Evolutionary conservation across 2,329 filamentous ascomycete genomes (phyloP).

Genomic region (Mycosphaerella sp.): DNA sequence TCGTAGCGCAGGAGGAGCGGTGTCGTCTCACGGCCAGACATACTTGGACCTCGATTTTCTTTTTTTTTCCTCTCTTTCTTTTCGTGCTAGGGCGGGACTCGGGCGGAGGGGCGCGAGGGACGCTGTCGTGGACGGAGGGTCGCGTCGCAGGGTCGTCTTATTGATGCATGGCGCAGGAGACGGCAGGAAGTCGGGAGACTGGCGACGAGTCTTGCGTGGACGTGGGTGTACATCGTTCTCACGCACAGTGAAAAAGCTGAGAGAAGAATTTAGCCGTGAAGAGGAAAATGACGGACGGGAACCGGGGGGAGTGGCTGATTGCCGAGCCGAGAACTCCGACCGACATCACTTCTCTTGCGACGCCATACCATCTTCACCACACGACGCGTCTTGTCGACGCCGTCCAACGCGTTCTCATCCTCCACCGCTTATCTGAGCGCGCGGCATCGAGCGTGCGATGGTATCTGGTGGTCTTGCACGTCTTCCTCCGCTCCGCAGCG

Average conservation of each 20-base stretch:
- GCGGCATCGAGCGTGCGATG: no score
- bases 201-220: no score
- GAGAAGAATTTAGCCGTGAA: background rate
- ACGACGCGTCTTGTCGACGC: background rate
- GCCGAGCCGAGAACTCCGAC: background rate
- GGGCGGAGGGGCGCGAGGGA: background rate
- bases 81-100: background rate
- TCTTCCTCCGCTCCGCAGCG: background rate
- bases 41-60: background rate
- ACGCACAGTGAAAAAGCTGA: no score
- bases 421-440: background rate
- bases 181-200: background rate
- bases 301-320: no score
- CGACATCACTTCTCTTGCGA: background rate
- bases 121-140: background rate
- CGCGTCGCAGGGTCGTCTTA: background rate
- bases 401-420: background rate
- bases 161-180: background rate
- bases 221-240: background rate
- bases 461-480: no score
- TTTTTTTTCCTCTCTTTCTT: no score
- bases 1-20: background rate
- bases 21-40: conserved; percentile 1
- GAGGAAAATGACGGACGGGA: background rate
- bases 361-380: background rate